Evolutionary conservation across 169 alveolate genomes (phyloP), one percentile per base, ranked within the genome.

Genomic region (Plasmodium knowlesi): DNA sequence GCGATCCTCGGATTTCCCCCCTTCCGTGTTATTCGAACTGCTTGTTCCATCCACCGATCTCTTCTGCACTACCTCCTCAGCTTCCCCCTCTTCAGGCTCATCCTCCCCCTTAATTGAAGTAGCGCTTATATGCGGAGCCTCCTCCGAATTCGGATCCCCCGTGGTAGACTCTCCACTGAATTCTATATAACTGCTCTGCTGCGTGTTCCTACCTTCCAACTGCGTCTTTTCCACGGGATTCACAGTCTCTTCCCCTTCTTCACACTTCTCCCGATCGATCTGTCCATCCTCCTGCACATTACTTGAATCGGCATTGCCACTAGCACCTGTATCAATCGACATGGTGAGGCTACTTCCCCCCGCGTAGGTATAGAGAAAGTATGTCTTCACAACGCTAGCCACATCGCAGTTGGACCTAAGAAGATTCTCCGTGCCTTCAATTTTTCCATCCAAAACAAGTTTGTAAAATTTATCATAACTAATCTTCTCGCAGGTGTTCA

Each of bases 391-490:
- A 34, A 72, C 43, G 14, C 50, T 88, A 19, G 97, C 95, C 78
- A 95, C 86, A 39, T 96, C 97, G 73, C 81, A 74, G 46, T 93
- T 93, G 32, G 97, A 95, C 22, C 97, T 50, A 19, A 96, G 79
- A 14, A 96, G 82, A 25, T 86, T 67, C 73, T 71, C 71, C 0
- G 97, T 92, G 1, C 95, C 95, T 76, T 94, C 83, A 67, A 96
- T 80, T 28, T 50, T 37, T 30, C 53, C 79, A 2, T 50, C 43
- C 70, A 74, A 5, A 6, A 83, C 78, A 79, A 90, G 72, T 22
- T 54, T 14, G 16, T 90, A 90, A 41, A 90, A 90, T 3, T 79
- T 6, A 30, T 90, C 95, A 43, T 90, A 82, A 67, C 93, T 90
- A 80, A 94, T 73, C 16, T 81, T 81, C 39, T 82, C 19, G 3